Evolutionary conservation across 2,329 filamentous ascomycete genomes (phyloP).

Genomic region (Phoma sp.): DNA sequence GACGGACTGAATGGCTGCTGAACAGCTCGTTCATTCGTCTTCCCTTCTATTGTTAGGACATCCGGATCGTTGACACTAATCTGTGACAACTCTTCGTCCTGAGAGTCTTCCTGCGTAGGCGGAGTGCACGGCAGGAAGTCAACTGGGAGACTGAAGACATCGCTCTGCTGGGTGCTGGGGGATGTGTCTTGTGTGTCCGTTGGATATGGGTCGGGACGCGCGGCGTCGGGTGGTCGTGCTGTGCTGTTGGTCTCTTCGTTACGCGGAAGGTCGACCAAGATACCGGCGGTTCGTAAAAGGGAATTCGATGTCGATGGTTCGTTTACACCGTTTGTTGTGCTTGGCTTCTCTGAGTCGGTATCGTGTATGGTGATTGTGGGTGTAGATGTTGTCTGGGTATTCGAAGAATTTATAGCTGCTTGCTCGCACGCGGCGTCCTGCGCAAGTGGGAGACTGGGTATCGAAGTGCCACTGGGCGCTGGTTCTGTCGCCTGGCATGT

Average conservation of each 20-base stretch:
- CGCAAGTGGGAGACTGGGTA: not conserved
- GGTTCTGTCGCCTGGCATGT: too few relatives aligned
- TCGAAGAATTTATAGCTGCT: not conserved
- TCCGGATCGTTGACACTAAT: too few relatives aligned
- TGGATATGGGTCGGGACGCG: not conserved
- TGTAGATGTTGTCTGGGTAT: not conserved
- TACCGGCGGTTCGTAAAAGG: not conserved
- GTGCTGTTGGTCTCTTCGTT: not conserved
- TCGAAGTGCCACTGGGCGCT: too few relatives aligned
- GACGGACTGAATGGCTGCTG: too few relatives aligned
- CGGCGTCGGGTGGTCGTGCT: not conserved
- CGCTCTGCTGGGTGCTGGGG: constrained; percentile 5
- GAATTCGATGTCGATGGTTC: not conserved
- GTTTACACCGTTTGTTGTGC: not conserved
- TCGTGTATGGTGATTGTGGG: not conserved
- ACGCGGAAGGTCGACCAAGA: not conserved
- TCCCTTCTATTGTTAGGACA: not conserved
- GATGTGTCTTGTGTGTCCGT: constrained; percentile 1
- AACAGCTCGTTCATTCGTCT: not conserved
- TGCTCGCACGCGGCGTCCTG: not conserved
- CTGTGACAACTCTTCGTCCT: not conserved
- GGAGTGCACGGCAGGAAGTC: constrained; percentile 1
- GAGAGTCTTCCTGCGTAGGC: not conserved
- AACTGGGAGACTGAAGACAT: constrained; percentile 1
- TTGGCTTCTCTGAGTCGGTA: not conserved